These are phyloP conservation scores for Apostasia shenzhenica DNA, from an alignment of 106 monocot species.

Conservation along the genomic window DNA sequence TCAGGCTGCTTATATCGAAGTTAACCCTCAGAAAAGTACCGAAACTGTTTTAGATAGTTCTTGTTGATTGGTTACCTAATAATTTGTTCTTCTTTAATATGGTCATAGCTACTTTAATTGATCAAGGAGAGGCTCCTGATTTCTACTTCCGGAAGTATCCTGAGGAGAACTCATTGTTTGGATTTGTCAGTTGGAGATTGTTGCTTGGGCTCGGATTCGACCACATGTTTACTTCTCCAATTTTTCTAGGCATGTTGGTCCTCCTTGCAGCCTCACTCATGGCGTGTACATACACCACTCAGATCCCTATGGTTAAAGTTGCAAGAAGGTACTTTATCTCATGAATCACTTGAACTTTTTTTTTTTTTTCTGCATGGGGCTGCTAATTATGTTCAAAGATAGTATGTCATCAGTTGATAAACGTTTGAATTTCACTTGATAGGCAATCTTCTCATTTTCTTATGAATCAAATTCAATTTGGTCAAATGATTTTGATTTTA, in stretches of 20 bases:
- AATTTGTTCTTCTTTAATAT: not conserved
- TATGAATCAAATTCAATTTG: no score
- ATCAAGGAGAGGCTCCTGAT: slow-evolving; percentile 87
- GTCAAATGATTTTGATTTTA: no score
- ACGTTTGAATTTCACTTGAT: no score
- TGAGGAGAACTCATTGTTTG: slow-evolving; percentile 65
- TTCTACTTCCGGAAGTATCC: slow-evolving; percentile 77
- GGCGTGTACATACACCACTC: slow-evolving; percentile 97
- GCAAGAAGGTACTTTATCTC: slow-evolving; percentile 53
- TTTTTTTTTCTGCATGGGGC: not conserved
- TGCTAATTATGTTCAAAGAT: no score
- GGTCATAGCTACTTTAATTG: slow-evolving; percentile 58
- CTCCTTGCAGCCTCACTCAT: slow-evolving; percentile 92
- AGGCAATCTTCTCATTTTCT: no score
- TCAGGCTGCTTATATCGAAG: no score
- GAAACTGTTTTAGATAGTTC: no score
- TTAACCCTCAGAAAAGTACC: no score
- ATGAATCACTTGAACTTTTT: not conserved
- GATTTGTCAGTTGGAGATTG: slow-evolving; percentile 86
- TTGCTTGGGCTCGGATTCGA: slow-evolving; percentile 83
- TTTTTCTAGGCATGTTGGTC: slow-evolving; percentile 76
- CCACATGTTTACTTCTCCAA: slow-evolving; percentile 93
- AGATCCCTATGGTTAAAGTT: slow-evolving; percentile 81
- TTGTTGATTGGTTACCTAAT: not conserved
- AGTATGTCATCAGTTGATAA: no score